These are phyloP conservation scores for Globisporangium cystogenes DNA, from an alignment of 352 stramenopile genomes.

Conservation along the genomic window DNA sequence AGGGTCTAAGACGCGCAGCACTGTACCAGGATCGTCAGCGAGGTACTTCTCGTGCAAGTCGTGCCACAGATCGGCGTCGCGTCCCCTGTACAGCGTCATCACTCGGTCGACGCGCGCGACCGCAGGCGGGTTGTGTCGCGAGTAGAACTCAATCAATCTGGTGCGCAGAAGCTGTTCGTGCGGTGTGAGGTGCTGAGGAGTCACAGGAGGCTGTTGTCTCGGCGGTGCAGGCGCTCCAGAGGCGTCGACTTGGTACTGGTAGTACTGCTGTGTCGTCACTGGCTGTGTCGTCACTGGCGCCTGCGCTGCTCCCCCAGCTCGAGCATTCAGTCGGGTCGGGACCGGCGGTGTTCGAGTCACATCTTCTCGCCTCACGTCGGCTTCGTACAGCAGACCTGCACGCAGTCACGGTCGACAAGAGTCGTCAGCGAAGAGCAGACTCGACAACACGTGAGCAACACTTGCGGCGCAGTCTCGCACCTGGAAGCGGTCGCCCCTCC, in stretches of 20 bases:
- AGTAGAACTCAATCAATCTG: constrained; percentile 64
- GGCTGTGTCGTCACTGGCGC: constrained; percentile 23
- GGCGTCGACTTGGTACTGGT: constrained; percentile 60
- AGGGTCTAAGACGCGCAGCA: not conserved
- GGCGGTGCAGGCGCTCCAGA: constrained; percentile 4
- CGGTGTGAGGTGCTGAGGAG: constrained; percentile 55
- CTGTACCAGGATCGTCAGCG: constrained; percentile 39
- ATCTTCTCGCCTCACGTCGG: constrained; percentile 47
- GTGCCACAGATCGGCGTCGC: constrained; percentile 71
- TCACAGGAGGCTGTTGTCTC: constrained; percentile 20
- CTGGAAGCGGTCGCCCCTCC: constrained; percentile 85
- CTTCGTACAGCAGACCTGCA: constrained; percentile 68
- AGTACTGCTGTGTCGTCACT: constrained; percentile 47
- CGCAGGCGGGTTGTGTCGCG: constrained; percentile 54
- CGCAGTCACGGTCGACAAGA: not conserved
- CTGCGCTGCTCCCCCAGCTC: not conserved
- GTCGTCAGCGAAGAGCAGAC: not conserved
- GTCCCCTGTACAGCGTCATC: constrained; percentile 65
- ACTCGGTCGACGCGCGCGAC: constrained; percentile 68
- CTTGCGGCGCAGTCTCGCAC: constrained; percentile 15
- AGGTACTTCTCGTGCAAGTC: constrained; percentile 77
- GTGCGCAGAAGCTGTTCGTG: constrained; percentile 24
- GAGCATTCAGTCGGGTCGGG: constrained; percentile 7
- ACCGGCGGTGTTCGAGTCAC: constrained; percentile 11
- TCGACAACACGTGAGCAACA: not conserved